These are phyloP conservation scores for Lepraria neglecta DNA, from an alignment of 495 filamentous ascomycete species.

Conservation along the genomic window DNA sequence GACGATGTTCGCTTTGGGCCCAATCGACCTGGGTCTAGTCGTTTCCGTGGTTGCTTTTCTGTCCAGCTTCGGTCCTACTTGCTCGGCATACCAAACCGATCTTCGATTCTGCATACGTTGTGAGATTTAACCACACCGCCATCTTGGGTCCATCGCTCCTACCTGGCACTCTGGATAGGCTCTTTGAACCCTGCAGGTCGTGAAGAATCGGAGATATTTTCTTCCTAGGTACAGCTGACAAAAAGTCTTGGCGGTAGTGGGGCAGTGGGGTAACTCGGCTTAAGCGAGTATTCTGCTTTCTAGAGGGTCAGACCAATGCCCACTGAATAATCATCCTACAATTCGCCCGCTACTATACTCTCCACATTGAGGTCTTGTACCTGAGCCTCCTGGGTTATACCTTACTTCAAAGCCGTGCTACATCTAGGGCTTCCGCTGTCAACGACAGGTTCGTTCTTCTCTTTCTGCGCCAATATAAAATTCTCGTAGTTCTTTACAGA, in stretches of 20 bases:
- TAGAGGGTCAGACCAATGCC: slow-evolving; percentile 6
- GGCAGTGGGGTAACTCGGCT: neutral
- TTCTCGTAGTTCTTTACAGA: slow-evolving; percentile 1
- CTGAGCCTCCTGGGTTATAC: slow-evolving; percentile 7
- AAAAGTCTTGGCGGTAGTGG: slow-evolving; percentile 6
- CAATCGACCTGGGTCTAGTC: slow-evolving; percentile 3
- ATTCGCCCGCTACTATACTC: neutral
- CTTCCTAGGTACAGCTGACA: slow-evolving; percentile 3
- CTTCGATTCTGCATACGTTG: slow-evolving; percentile 3
- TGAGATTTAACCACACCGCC: slow-evolving; percentile 2
- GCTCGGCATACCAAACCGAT: neutral
- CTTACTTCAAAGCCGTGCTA: slow-evolving; percentile 7
- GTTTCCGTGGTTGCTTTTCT: neutral
- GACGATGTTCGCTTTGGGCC: slow-evolving; percentile 4
- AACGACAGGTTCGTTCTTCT: slow-evolving; percentile 4
- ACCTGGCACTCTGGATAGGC: slow-evolving; percentile 1
- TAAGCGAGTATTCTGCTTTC: neutral
- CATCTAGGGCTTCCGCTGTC: slow-evolving; percentile 3
- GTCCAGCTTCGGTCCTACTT: neutral
- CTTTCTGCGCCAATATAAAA: neutral
- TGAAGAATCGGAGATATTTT: slow-evolving; percentile 6
- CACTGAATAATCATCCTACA: slow-evolving; percentile 8
- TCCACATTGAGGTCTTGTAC: neutral
- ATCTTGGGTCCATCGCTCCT: slow-evolving; percentile 4
- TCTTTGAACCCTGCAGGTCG: slow-evolving; percentile 1